Evolutionary conservation across 2,329 filamentous ascomycete genomes (phyloP).

Genomic region (Parasarocladium wereldwijsianum): DNA sequence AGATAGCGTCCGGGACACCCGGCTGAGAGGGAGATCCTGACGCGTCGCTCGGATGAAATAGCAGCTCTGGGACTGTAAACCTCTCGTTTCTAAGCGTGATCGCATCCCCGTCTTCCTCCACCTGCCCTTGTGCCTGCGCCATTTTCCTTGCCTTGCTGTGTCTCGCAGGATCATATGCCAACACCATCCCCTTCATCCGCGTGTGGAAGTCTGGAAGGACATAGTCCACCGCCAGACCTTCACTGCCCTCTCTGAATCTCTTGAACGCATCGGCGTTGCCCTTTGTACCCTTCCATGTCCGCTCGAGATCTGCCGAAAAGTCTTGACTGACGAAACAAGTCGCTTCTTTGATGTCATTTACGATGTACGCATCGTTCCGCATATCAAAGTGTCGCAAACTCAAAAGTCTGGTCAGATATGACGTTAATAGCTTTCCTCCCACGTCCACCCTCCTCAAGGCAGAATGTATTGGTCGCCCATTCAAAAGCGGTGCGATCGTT

Average conservation of each 20-base stretch:
- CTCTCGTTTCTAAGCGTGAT: slow-evolving; percentile 83
- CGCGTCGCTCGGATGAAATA: slow-evolving; percentile 78
- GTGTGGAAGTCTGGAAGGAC: slow-evolving; percentile 69
- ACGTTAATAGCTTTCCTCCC: slow-evolving; percentile 85
- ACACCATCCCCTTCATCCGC: slow-evolving; percentile 48
- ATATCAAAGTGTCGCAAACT: slow-evolving; percentile 91
- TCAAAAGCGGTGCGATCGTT: slow-evolving; percentile 73
- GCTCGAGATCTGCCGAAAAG: slow-evolving; percentile 66
- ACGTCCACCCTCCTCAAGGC: slow-evolving; percentile 77
- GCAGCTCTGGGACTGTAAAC: slow-evolving; percentile 75
- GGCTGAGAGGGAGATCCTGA: slow-evolving; percentile 73
- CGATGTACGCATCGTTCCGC: slow-evolving; percentile 82
- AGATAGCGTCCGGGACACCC: slow-evolving; percentile 68
- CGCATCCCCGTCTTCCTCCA: slow-evolving; percentile 45
- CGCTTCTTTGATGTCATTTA: slow-evolving; percentile 91
- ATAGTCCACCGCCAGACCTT: slow-evolving; percentile 71
- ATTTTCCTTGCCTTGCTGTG: slow-evolving; percentile 37
- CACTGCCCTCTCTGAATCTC: no score
- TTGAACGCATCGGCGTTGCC: slow-evolving; percentile 35
- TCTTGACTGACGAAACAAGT: slow-evolving; percentile 71
- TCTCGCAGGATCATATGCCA: slow-evolving; percentile 59
- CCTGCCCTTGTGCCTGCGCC: slow-evolving; percentile 33
- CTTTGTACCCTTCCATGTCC: slow-evolving; percentile 65
- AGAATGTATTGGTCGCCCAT: slow-evolving; percentile 64
- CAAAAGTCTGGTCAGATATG: slow-evolving; percentile 78